Base-by-base conservation (phyloP, 1,284 basidiomycete species). In the Malassezia arunalokei region DNA sequence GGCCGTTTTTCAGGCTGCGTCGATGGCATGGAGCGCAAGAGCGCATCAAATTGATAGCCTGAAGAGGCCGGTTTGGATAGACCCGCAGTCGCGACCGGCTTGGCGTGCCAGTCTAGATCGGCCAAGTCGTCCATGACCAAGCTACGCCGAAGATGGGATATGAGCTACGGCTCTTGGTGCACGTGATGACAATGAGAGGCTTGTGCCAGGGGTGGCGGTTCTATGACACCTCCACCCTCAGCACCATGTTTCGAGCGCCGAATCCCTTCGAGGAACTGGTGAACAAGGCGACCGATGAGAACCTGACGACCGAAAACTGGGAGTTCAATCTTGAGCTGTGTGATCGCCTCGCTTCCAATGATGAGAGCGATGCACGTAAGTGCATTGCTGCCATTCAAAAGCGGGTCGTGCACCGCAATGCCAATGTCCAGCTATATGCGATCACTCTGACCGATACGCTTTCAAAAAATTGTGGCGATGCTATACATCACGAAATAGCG, bases 201-300 rank as follows among this genome's bases (percentile, higher is more conserved):
- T 24, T 2, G 20, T 24, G 20, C 20, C 4, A n/a, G 20, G 20
- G 20, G 20, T 24, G 20, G 20, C 20, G 20, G 20, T 24, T 24
- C 20, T 4, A 24, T 24, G 20, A 24, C 20, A 24, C 20, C 20
- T 24, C 20, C 20, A 24, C 20, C 4, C 20, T 24, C 20, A 24
- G 20, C 20, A 35, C 33, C 33, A 71, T 71, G 68, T 71, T 73
- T 47, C 58, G 63, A 29, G 71, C 76, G 20, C 62, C 75, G 9
- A 94, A 87, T 68, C 81, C 88, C 9, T 96, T 92, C 76, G 91
- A 96, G 69, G 91, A 95, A 47, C 81, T 91, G 64, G 86, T 96
- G 73, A 87, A 76, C 65, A 90, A 92, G 77, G 87, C 91, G 28
- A 95, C 91, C 14, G 87, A 91, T 73, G 91, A 95, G 79, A 89